Conservation (phyloP, 257 asterid species). For the Ocimum tenuiflorum region DNA sequence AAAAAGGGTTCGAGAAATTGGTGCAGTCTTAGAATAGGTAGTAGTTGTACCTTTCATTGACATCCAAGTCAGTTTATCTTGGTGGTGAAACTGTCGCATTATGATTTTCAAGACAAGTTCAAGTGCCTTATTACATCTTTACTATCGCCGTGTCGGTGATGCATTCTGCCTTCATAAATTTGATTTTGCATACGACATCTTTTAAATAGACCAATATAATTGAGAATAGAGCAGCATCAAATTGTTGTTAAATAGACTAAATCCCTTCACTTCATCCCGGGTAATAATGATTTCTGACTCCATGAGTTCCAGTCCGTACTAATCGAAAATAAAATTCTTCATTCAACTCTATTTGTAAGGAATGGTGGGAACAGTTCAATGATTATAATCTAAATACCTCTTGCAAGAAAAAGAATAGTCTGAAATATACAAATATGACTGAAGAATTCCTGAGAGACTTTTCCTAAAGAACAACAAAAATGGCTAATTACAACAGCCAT, state of each 20-base stretch:
- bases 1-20: background rate
- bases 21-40: slow-evolving; percentile 17
- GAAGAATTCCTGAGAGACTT: slow-evolving; percentile 20
- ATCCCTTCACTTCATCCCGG: too few species aligned
- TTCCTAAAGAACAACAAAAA: slow-evolving; percentile 26
- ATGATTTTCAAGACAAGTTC: background rate
- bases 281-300: too few species aligned
- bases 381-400: background rate
- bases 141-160: background rate
- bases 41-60: slow-evolving; percentile 35
- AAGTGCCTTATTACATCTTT: too few species aligned
- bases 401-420: slow-evolving; percentile 18
- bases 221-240: too few species aligned
- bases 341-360: background rate
- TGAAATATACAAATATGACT: slow-evolving; percentile 5
- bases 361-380: background rate
- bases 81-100: slow-evolving; percentile 20
- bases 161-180: background rate
- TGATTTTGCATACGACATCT: too few species aligned
- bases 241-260: too few species aligned
- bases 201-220: too few species aligned
- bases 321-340: background rate
- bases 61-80: slow-evolving; percentile 20
- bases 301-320: too few species aligned
- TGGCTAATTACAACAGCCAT: slow-evolving; percentile 58